Evolutionary conservation across 2,329 filamentous ascomycete species (phyloP), one percentile per base, ranked within the genome.

Genomic region (Aspergillus hiratsukae): DNA sequence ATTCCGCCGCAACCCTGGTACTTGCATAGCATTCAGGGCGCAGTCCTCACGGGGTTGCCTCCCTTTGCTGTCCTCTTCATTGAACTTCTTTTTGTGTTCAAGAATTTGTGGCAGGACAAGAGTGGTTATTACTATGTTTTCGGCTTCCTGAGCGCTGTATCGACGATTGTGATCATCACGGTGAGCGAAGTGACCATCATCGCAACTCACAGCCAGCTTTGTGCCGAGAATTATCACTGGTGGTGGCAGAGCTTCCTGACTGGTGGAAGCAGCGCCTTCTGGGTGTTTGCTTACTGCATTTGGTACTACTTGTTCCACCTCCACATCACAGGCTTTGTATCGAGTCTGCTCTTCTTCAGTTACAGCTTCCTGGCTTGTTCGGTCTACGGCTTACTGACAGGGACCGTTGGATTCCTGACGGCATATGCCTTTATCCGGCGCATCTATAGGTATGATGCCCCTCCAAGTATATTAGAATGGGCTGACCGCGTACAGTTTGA

Each of bases 71-170:
- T 95, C 55, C 87, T 95, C 64, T 94, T 93, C 72, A 90, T 95
- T 67, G 90, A 95, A 75, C 81, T 95, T 14, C 80, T 93, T 45
- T 94, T 92, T 70, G 87, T 94, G 51, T 94, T 95, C 75, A 89
- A 91, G 75, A 91, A 88, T 50, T 73, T 95, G 35, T 94, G 90
- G 89, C 88, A 92, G 72, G 91, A 95, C 74, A 95, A 95, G 78
- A 91, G 86, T 67, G 90, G 89, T 6, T 95, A 92, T 73, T 96
- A 96, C 75, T 96, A 96, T 73, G 87, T 95, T 23, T 96, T 94
- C 69, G 91, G 91, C 10, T 96, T 93, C 76, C 75, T 94, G 61
- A 86, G 87, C 7, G 85, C 91, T 17, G 87, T 94, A 9, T 86
- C 81, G 25, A 76, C 84, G 10, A 88, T 94, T 56, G 76, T 94